A percentile compares a stretch with the other conserved stretches of the same genome.
These are phyloP conservation scores for Multifurca ochricompacta DNA, from an alignment of 768 basidiomycete species.

Conservation along the genomic window DNA sequence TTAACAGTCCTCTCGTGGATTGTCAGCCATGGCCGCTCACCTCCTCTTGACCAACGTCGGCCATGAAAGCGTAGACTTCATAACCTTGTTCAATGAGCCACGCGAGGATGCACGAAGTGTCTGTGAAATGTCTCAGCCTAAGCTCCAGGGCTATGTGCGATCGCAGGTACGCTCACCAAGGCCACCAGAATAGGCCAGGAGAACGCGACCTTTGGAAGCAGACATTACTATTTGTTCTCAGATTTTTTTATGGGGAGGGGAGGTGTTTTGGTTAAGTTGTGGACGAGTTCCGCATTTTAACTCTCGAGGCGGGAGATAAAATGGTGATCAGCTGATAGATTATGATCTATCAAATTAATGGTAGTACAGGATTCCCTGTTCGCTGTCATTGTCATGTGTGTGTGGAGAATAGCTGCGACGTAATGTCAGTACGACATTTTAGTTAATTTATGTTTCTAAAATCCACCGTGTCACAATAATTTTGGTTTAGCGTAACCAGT, in stretches of 20 bases:
- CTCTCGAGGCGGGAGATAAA: not conserved
- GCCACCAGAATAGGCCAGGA: conserved; percentile 97
- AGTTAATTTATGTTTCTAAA: too few species aligned
- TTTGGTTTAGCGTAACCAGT: too few species aligned
- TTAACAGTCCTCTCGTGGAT: conserved; percentile 12
- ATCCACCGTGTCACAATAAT: too few species aligned
- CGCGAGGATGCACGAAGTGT: conserved; percentile 98
- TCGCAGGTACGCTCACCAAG: conserved; percentile 56
- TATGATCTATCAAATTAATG: too few species aligned
- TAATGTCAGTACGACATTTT: too few species aligned
- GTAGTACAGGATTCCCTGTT: too few species aligned
- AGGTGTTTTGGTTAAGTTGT: not conserved
- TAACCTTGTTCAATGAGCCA: conserved; percentile 99
- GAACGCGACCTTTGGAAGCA: conserved; percentile 67
- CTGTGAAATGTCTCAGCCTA: conserved; percentile 33
- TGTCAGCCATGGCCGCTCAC: conserved; percentile 32
- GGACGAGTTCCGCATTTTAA: not conserved
- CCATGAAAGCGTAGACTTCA: conserved; percentile 96
- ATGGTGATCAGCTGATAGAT: not conserved
- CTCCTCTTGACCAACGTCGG: conserved; percentile 90
- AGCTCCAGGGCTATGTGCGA: not conserved
- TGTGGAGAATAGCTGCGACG: too few species aligned
- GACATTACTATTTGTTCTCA: conserved; percentile 32
- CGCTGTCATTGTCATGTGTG: too few species aligned
- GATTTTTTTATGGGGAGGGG: not conserved